Base-by-base conservation (phyloP, 2,329 filamentous ascomycete species). In the Trichoderma oligosporum region DNA sequence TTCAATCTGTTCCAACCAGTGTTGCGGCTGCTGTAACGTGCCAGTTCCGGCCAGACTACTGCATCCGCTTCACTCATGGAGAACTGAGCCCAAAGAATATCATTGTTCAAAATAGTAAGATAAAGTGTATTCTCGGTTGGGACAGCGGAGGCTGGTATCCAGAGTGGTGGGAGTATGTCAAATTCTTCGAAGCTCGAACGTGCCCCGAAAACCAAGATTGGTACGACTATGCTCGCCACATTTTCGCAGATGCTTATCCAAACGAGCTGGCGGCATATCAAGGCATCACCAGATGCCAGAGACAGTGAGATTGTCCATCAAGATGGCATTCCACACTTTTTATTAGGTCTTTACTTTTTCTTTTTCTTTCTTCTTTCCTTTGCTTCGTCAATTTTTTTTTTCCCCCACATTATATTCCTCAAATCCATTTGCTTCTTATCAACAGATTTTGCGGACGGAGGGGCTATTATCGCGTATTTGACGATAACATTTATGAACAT, bases 141-240 rank as follows among this genome's bases (percentile, higher is more conserved):
- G 67, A 70, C 44, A 68, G 61, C 27, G 66, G 67, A 4, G 69
- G 69, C 16, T 64, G 62, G 59, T 71, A 70, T 58, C 69, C 69
- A 1, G 61, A 61, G 14, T 71, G 69, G 69, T 71, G 69, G 69
- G 68, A 71, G 7, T 71, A 70, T 44, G 68, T 62, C 56, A 70
- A 69, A 41, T 71, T 71, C 53, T 71, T 71, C 35, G 69, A 71
- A 49, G 63, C 68, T 6, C 61, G 60, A 16, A 69, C 67, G 31
- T n/a, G 54, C 1, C 39, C 59, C 7, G 52, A 58, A 24, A 71
- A 69, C 42, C 52, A 60, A 9, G 68, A 71, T 54, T 71, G 68
- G 69, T 71, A 69, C 20, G 61, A 65, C 3, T 70, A 69, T 48
- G 67, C 66, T 12, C 24, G 48, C n/a, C 61, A 66, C 1, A 69